phyloP scores from a whole-genome alignment of 78 protist genomes.

The Planoprotostelium fungivorum region DNA sequence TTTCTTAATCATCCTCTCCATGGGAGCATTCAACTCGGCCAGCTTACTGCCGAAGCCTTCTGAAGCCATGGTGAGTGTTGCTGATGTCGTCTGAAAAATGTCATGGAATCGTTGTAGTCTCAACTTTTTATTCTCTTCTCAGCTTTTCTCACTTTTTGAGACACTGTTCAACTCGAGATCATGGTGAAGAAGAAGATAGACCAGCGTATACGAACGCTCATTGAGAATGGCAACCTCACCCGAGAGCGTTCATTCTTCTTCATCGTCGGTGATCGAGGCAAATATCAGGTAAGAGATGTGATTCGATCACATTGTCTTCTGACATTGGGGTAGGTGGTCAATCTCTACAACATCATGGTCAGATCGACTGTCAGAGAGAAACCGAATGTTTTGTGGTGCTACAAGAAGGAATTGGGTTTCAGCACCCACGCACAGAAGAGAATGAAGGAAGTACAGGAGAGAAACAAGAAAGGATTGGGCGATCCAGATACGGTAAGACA shows the following conservation, averaged over 20 bases:
- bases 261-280: constrained; percentile 91
- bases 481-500: neutral
- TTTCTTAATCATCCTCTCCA: neutral
- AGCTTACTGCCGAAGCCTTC: neutral
- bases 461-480: constrained; percentile 34
- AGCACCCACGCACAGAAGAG: constrained; percentile 56
- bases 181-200: constrained; percentile 86
- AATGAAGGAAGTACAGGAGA: constrained; percentile 10
- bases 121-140: too few species aligned
- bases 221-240: constrained; percentile 80
- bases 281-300: constrained; percentile 68
- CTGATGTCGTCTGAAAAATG: neutral
- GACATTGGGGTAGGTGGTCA: constrained; percentile 56
- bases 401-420: constrained; percentile 90
- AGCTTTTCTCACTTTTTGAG: neutral
- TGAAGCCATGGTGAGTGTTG: neutral
- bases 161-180: neutral
- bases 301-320: neutral
- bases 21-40: neutral
- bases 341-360: constrained; percentile 93
- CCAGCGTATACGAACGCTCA: constrained; percentile 79
- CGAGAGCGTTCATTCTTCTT: constrained; percentile 90
- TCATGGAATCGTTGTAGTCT: neutral
- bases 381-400: constrained; percentile 98
- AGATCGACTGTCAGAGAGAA: constrained; percentile 77